Percentiles rank a stretch among this genome's conserved stretches.
phyloP scores from a whole-genome alignment of 768 basidiomycete genomes.

The Pluteus cervinus region DNA sequence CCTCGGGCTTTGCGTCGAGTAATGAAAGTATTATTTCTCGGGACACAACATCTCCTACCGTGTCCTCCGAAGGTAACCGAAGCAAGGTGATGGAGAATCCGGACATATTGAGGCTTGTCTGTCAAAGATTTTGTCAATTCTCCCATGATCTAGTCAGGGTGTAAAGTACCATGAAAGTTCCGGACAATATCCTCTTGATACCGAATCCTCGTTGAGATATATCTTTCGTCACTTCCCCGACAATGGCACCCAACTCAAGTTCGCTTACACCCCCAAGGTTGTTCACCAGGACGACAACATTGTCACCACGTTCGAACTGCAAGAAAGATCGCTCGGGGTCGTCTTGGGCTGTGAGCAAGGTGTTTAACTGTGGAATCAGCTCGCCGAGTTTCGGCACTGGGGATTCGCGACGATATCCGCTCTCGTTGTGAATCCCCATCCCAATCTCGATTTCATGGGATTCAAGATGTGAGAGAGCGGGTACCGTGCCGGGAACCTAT shows the following conservation, averaged over 20 bases:
- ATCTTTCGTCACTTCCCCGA: constrained; percentile 50
- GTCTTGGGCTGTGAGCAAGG: constrained; percentile 60
- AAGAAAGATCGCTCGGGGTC: constrained; percentile 79
- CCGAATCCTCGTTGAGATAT: constrained; percentile 52
- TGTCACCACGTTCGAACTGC: constrained; percentile 61
- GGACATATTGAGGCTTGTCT: constrained; percentile 92
- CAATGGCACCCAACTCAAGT: constrained; percentile 70
- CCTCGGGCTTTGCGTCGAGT: constrained; percentile 60
- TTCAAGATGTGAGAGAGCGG: constrained; percentile 47
- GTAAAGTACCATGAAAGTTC: constrained; percentile 75
- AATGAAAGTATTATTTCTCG: constrained; percentile 59
- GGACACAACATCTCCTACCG: too few species aligned
- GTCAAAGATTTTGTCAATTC: constrained; percentile 5
- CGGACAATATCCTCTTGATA: constrained; percentile 61
- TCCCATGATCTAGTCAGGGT: not conserved
- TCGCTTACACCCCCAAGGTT: constrained; percentile 85
- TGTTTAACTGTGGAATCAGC: constrained; percentile 65
- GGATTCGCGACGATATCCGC: constrained; percentile 60
- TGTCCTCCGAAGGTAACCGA: constrained; percentile 52
- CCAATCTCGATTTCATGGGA: constrained; percentile 79
- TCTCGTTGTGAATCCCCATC: constrained; percentile 90
- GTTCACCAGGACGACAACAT: constrained; percentile 77
- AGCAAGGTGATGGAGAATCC: constrained; percentile 85
- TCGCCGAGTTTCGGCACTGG: constrained; percentile 67
- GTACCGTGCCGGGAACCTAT: constrained; percentile 75